A percentile compares a stretch with the other conserved stretches of the same genome.
phyloP scores from a whole-genome alignment of 1,139 yeast species.

The Zhuliangozyma parablackwelliae region DNA sequence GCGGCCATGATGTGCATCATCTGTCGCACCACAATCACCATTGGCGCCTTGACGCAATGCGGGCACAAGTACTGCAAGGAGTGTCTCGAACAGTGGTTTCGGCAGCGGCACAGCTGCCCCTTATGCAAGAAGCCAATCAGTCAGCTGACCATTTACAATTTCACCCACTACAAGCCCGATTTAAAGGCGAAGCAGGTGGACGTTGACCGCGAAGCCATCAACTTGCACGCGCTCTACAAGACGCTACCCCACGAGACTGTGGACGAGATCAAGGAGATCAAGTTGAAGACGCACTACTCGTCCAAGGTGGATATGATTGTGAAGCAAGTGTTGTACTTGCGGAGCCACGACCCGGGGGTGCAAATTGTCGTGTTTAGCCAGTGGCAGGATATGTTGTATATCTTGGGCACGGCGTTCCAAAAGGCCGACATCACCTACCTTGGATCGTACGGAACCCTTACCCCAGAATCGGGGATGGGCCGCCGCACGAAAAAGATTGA shows the following conservation, averaged over 20 bases:
- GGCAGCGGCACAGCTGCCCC: conserved; percentile 59
- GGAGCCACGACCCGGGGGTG: conserved; percentile 52
- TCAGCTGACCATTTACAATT: conserved; percentile 51
- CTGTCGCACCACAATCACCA: conserved; percentile 63
- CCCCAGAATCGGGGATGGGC: conserved; percentile 29
- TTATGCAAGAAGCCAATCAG: conserved; percentile 58
- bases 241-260: conserved; percentile 39
- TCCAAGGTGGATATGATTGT: conserved; percentile 83
- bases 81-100: conserved; percentile 72
- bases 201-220: conserved; percentile 17
- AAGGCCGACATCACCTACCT: conserved; percentile 53
- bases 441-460: conserved; percentile 36
- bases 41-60: conserved; percentile 80
- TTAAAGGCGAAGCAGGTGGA: conserved; percentile 45
- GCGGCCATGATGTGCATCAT: conserved; percentile 62
- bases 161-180: conserved; percentile 46
- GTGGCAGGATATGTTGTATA: conserved; percentile 70
- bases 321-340: conserved; percentile 63
- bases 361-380: conserved; percentile 87
- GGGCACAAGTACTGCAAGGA: conserved; percentile 86
- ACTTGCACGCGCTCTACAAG: conserved; percentile 45
- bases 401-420: conserved; percentile 64
- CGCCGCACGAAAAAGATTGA: conserved; percentile 27
- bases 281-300: conserved; percentile 56
- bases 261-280: conserved; percentile 41